phyloP scores from a whole-genome alignment of 2,329 filamentous ascomycete species.

The Chaetomium olivaceum region DNA sequence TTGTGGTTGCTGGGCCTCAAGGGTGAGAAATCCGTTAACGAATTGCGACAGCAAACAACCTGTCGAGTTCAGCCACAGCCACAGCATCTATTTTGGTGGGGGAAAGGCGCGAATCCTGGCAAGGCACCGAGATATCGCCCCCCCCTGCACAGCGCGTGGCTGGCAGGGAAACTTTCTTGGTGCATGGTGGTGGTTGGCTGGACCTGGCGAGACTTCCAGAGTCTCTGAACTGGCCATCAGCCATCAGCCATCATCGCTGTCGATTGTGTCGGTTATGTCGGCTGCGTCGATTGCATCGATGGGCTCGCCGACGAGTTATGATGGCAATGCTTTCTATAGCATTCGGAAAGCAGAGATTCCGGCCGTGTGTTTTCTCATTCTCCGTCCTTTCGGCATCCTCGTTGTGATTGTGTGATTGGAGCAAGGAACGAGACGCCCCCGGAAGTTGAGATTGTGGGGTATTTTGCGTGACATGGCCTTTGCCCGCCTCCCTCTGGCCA shows the following conservation, averaged over 20 bases:
- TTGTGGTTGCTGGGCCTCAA: background rate
- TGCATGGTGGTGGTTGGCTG: background rate
- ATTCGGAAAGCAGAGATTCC: background rate
- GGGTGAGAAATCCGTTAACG: no score
- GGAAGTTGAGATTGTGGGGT: background rate
- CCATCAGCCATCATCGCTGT: background rate
- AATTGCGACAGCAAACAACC: no score
- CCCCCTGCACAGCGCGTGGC: background rate
- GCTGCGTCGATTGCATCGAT: no score
- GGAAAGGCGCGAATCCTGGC: background rate
- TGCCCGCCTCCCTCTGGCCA: no score
- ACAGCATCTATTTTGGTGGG: background rate
- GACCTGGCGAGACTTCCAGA: background rate
- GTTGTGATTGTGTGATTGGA: conserved; percentile 8
- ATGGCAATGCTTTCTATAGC: background rate
- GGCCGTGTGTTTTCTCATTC: background rate
- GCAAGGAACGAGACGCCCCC: background rate
- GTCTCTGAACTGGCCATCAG: background rate
- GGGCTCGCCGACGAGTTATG: background rate
- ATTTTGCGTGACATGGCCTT: background rate
- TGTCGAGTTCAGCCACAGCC: background rate
- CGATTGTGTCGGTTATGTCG: background rate
- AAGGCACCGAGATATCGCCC: background rate
- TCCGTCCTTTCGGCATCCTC: background rate
- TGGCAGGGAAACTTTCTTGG: background rate